Base-by-base conservation (phyloP, 1,139 yeast species). In the Kodamaea suecica region DNA sequence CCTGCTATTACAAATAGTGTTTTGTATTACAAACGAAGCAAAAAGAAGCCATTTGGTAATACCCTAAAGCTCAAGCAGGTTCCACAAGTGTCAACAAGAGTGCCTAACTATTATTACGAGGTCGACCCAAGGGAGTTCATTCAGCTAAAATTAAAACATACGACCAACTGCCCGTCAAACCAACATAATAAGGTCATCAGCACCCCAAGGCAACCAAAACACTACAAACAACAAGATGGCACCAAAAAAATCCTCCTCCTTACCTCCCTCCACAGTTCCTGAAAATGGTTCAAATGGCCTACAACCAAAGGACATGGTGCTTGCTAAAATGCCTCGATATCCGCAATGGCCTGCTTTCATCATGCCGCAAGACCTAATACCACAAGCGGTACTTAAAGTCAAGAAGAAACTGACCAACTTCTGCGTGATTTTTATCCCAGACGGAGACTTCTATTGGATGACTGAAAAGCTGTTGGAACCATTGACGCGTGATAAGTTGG, bases 301-400 rank as follows among this genome's bases (percentile, higher is more conserved):
- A 38, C 50, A 52, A 27, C 60, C 71, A 15, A 61, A 57, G 39
- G 66, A 61, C 31, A 52, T 66, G 49, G 74, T 70, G 9, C 53
- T 66, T 43, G 72, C 75, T 36, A 70, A 70, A 47, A 69, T 70
- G 75, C 61, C 66, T 20, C 71, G 74, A 30, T 70, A 63, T 45
- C 70, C 73, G 1, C 69, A 71, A 20, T 70, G 76, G 76, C 76
- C 76, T 8, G 66, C 73, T 12, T 70, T 68, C 42, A 67, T 70
- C 39, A 66, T 68, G 66, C 76, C 76, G 1, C 44, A 51, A 9
- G 59, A 59, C 25, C 51, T 61, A 44, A 61, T 69, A 17, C 74
- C 76, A 5, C 49, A 55, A 4, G 55, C 59, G 17, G 70, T 69
- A n/a, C 42, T 59, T 44, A 53, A 53, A 36, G 70, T 58, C 15